These are phyloP conservation scores for Pseudocercospora fijiensis DNA, from an alignment of 2,329 filamentous ascomycete genomes.

Conservation along the genomic window DNA sequence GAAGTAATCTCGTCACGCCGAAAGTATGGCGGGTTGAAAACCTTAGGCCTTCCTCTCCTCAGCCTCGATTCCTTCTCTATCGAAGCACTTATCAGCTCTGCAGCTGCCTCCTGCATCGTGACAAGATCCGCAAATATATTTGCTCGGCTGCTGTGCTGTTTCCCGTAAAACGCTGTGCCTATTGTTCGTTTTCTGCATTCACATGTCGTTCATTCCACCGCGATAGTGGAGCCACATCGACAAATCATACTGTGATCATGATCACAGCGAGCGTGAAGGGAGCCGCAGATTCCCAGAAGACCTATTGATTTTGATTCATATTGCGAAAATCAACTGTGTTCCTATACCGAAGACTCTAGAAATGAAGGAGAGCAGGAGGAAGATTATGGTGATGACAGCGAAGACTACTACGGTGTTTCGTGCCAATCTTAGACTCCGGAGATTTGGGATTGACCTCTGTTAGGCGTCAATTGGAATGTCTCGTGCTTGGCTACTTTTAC, in stretches of 20 bases:
- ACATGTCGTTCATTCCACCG: not conserved
- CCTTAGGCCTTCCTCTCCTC: too few species aligned
- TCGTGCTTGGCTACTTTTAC: not conserved
- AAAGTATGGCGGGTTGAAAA: too few species aligned
- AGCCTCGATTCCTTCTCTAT: too few species aligned
- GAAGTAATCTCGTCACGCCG: too few species aligned
- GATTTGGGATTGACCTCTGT: not conserved
- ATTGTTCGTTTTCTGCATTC: not conserved
- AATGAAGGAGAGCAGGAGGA: constrained; percentile 19
- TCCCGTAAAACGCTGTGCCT: not conserved
- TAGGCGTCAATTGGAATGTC: not conserved
- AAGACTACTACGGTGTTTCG: constrained; percentile 13
- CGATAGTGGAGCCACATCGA: constrained; percentile 7
- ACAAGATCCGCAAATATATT: not conserved
- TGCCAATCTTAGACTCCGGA: constrained; percentile 11
- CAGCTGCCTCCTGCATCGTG: not conserved
- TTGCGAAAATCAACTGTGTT: constrained; percentile 18
- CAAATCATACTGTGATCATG: constrained; percentile 8
- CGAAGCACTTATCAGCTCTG: too few species aligned
- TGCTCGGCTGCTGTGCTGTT: not conserved
- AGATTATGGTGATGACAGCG: constrained; percentile 22
- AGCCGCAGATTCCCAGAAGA: constrained; percentile 15
- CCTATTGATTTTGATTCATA: constrained; percentile 12
- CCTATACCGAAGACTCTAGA: constrained; percentile 21
- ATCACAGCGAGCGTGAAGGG: constrained; percentile 17